These are phyloP conservation scores for Hemisphaericaspora xylofermentans DNA, from an alignment of 1,139 yeast species.

Conservation along the genomic window DNA sequence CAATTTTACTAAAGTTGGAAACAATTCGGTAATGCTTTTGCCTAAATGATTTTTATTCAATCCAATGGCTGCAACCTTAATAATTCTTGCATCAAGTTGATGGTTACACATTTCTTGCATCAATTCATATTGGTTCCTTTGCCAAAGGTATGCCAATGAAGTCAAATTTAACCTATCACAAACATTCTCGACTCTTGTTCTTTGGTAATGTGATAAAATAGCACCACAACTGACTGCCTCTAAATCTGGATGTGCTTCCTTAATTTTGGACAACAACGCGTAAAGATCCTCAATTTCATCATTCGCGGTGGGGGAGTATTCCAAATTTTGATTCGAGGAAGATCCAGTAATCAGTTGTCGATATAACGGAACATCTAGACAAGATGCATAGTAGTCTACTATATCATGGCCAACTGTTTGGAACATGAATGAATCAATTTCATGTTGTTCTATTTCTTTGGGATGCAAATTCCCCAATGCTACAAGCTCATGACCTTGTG, in stretches of 20 bases:
- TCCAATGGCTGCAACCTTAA: conserved; percentile 94
- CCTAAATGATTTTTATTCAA: conserved; percentile 67
- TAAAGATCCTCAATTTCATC: conserved; percentile 89
- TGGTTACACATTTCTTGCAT: conserved; percentile 79
- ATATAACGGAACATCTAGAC: conserved; percentile 78
- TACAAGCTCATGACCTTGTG: conserved; percentile 77
- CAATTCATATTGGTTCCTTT: conserved; percentile 72
- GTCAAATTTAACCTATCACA: conserved; percentile 71
- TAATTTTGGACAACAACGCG: conserved; percentile 47
- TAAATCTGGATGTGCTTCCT: conserved; percentile 62
- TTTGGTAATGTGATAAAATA: conserved; percentile 85
- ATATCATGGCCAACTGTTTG: conserved; percentile 97
- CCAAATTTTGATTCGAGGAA: conserved; percentile 65
- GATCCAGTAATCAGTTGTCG: conserved; percentile 64
- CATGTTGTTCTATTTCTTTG: conserved; percentile 44
- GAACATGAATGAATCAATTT: conserved; percentile 93
- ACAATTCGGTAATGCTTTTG: conserved; percentile 58
- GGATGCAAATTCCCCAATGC: conserved; percentile 89
- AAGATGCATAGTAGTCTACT: conserved; percentile 60
- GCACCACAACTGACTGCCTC: conserved; percentile 95
- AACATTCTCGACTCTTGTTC: conserved; percentile 90
- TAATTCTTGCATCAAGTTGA: conserved; percentile 76
- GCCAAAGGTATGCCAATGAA: conserved; percentile 83
- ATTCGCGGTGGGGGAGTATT: conserved; percentile 59
- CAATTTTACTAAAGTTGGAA: conserved; percentile 56